phyloP scores from a whole-genome alignment of 2,329 filamentous ascomycete species.

The Exophiala alcalophila region DNA sequence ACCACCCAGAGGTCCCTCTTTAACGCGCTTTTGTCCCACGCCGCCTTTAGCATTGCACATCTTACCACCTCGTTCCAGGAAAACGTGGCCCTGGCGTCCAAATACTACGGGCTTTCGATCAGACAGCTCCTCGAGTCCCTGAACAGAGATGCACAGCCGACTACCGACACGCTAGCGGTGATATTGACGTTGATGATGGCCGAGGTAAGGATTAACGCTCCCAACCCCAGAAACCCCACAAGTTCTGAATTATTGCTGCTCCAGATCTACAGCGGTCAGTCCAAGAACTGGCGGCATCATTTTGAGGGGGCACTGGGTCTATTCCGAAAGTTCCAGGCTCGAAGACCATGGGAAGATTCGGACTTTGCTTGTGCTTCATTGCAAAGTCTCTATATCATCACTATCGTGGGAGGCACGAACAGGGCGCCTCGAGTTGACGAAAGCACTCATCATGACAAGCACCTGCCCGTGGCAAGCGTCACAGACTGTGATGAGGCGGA shows the following conservation, averaged over 20 bases:
- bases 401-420: constrained; percentile 21
- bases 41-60: constrained; percentile 16
- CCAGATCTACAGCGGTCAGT: constrained; percentile 26
- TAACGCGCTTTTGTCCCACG: constrained; percentile 10
- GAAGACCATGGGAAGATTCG: constrained; percentile 22
- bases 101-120: constrained; percentile 11
- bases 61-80: not conserved
- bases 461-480: too few relatives aligned
- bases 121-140: not conserved
- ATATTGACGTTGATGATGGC: constrained; percentile 16
- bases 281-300: constrained; percentile 25
- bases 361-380: constrained; percentile 25
- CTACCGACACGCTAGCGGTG: constrained; percentile 2
- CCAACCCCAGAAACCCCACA: too few relatives aligned
- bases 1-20: constrained; percentile 9
- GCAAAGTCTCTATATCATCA: constrained; percentile 26
- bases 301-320: constrained; percentile 25
- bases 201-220: constrained; percentile 7
- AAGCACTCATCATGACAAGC: not conserved
- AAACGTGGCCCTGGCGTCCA: constrained; percentile 1
- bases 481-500: too few relatives aligned
- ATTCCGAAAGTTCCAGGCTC: constrained; percentile 7
- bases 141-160: not conserved
- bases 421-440: not conserved
- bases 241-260: too few relatives aligned